Conservation (phyloP, 148 eudicot genomes). For the Beta vulgaris region DNA sequence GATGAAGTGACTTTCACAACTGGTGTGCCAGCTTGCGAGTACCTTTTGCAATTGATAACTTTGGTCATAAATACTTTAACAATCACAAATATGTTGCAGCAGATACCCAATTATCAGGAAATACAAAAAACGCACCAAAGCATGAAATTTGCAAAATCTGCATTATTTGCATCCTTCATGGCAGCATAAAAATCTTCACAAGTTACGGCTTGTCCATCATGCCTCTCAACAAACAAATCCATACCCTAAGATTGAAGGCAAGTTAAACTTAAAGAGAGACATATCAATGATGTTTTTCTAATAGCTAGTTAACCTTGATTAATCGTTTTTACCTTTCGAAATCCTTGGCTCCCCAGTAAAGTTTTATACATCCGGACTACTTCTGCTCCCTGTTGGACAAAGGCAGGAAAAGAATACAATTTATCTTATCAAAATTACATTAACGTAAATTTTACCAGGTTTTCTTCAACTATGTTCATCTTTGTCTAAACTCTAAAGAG, state of each 20-base stretch:
- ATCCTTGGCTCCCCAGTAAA: conserved; percentile 78
- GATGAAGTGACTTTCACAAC: conserved; percentile 65
- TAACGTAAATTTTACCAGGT: background rate
- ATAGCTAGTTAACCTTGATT: background rate
- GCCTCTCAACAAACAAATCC: conserved; percentile 93
- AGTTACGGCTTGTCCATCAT: conserved; percentile 98
- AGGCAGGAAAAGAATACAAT: conserved; percentile 1
- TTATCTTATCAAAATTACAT: background rate
- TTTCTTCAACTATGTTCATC: background rate
- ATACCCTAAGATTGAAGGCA: conserved; percentile 58
- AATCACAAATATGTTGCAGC: background rate
- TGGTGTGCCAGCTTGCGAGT: conserved; percentile 99
- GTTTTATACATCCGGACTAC: conserved; percentile 99
- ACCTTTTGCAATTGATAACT: conserved; percentile 52
- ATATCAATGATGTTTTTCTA: background rate
- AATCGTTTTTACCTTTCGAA: conserved; percentile 60
- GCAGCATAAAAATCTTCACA: conserved; percentile 98
- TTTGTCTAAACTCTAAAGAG: conserved; percentile 4
- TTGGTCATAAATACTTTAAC: conserved; percentile 14
- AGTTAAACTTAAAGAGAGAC: conserved; percentile 6
- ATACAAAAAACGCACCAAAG: conserved; percentile 51
- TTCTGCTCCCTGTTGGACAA: conserved; percentile 82
- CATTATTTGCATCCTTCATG: conserved; percentile 93
- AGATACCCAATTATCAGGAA: background rate
- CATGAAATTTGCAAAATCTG: conserved; percentile 89